Evolutionary conservation across 2,329 filamentous ascomycete genomes (phyloP), one percentile per base, ranked within the genome.

Genomic region (Zelopaecilomyces penicillatus): DNA sequence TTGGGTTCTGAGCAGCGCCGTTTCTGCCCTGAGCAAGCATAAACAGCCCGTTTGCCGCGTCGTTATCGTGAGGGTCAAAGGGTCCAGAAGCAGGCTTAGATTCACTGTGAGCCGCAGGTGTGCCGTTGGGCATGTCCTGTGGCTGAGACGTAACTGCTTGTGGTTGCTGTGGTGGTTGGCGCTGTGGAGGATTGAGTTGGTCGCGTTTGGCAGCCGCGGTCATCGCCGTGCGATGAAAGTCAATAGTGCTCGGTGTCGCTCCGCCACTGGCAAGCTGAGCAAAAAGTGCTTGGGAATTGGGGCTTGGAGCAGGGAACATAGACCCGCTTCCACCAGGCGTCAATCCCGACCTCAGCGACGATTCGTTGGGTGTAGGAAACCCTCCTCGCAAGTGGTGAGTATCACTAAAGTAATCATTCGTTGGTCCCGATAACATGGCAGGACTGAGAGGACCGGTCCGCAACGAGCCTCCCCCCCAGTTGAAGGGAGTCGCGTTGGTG

Each of bases 321-420:
- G 90, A 95, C 56, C 90, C 91, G 62, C 90, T 89, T 54, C 91
- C 91, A 49, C 93, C 93, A 40, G 93, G 93, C 43, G 93, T 97
- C 54, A 97, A 69, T 45, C 93, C 93, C 48, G 89, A 93, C 49
- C 93, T 78, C 42, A 97, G 71, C 3, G 88, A 94, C 6, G 91
- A 97, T 68, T 98, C 93, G 78, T 96, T 96, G 1, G 91, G 91
- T 4, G 93, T 97, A 4, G 89, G 87, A 60, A 95, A 95, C 43
- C 87, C 86, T 55, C 88, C 82, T 52, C 86, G 80, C 51, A 95
- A 73, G 48, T 79, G 84, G 60, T 83, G 80, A 12, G 82, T 83
- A 57, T 95, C 88, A 54, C 79, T 78, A 61, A 96, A 95, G 68
- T 96, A 97, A 62, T 96, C 89, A 63, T 78, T 85, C 33, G 77